Evolutionary conservation across 768 basidiomycete genomes (phyloP), one percentile per base, ranked within the genome.

Genomic region (Boletellus ananas): DNA sequence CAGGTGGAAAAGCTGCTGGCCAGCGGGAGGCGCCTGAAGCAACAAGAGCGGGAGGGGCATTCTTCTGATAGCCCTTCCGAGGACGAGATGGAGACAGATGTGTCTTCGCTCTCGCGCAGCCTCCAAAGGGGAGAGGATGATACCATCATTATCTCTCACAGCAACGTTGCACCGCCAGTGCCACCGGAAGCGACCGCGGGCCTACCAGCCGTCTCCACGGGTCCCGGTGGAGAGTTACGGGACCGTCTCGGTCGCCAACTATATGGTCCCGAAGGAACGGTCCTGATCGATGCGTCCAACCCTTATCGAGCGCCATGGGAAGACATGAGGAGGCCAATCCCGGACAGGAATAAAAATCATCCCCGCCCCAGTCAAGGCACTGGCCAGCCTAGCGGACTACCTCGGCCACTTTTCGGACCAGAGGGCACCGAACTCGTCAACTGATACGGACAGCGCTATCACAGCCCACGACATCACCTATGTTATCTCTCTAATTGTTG

Each of bases 351-450:
- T 7, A 9, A 45, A 6, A 47, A 46, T 16, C 37, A 40, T 25
- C 34, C 23, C 7, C 13, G n/a, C 23, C 13, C 10, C 12, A 4
- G 36, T 34, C 29, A 44, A n/a, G 11, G 42, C 6, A 35, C 27
- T 23, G 10, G n/a, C 31, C 14, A 34, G 14, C 20, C 31, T 18
- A 43, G 35, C 6, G 47, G 34, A 25, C 16, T 34, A n/a, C 34
- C 37, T 38, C 51, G 35, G 12, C 27, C 36, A 36, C 52, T 52
- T 34, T 43, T 66, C 6, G 64, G 65, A 4, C 60, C 56, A 1
- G 51, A 57, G 13, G 65, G 56, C 29, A 66, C 64, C 12, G 58
- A 60, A 9, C 60, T 66, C 25, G 47, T 66, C 36, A 39, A 54
- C 18, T 58, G 50, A 23, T 18, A 5, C 29, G 33, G 5, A 20